These are phyloP conservation scores for Globisporangium sylvaticum DNA, from an alignment of 352 stramenopile genomes.

Conservation along the genomic window DNA sequence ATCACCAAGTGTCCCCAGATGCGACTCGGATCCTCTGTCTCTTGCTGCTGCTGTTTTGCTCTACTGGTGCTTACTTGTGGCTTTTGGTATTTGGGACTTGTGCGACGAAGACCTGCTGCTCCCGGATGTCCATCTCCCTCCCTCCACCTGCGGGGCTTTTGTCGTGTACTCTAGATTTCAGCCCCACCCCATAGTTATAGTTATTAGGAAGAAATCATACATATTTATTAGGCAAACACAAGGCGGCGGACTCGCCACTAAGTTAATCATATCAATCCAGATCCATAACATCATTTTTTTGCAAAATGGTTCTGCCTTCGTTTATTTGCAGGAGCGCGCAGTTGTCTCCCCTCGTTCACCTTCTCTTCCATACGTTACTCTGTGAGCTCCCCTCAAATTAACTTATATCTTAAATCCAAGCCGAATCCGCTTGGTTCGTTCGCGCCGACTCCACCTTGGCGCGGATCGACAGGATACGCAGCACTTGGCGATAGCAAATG, in stretches of 20 bases:
- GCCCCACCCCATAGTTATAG: no score
- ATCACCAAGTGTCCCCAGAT: no score
- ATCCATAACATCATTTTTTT: neutral
- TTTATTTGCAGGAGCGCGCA: neutral
- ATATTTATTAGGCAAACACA: no score
- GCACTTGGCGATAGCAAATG: conserved; percentile 70
- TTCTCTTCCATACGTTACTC: neutral
- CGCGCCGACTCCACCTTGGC: conserved; percentile 37
- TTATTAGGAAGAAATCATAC: no score
- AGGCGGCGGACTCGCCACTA: neutral
- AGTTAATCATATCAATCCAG: neutral
- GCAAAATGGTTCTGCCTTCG: neutral
- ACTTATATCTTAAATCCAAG: conserved; percentile 20
- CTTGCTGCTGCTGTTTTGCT: no score
- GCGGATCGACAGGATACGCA: conserved; percentile 56
- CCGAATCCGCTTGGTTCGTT: conserved; percentile 18
- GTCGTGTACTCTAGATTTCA: no score
- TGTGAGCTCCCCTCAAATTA: neutral
- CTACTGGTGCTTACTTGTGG: no score
- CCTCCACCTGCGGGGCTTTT: no score
- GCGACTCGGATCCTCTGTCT: no score
- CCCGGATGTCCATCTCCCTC: no score
- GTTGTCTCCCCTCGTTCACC: neutral
- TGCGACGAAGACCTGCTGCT: no score
- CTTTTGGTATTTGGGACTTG: no score